phyloP scores from a whole-genome alignment of 2,329 filamentous ascomycete species.

The Penicillium sp. region DNA sequence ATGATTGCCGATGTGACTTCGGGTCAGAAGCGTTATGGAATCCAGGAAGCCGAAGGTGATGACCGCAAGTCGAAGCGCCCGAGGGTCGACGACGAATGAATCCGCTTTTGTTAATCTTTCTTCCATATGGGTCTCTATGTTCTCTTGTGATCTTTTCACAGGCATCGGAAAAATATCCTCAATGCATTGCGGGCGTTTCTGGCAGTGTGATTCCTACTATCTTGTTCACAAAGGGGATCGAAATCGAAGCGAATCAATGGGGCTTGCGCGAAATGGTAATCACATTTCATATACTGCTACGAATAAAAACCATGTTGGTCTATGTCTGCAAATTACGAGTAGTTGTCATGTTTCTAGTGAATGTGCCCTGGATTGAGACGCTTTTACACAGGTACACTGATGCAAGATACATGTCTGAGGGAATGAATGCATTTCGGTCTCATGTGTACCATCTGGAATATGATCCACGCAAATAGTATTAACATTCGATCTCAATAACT shows the following conservation, averaged over 20 bases:
- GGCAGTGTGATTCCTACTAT: constrained; percentile 13
- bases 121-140: constrained; percentile 13
- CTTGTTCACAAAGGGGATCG: not conserved
- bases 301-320: not conserved
- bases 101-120: constrained; percentile 5
- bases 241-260: not conserved
- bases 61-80: constrained; percentile 62
- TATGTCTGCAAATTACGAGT: not conserved
- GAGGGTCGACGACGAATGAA: constrained; percentile 68
- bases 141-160: constrained; percentile 5
- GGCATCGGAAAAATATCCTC: constrained; percentile 8
- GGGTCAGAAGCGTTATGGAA: constrained; percentile 45
- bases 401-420: too few species aligned
- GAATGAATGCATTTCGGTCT: too few species aligned
- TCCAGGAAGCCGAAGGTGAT: constrained; percentile 38
- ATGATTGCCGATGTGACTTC: constrained; percentile 78
- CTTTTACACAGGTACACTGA: too few species aligned
- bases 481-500: not conserved
- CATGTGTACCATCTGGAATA: not conserved
- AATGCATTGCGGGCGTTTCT: constrained; percentile 32
- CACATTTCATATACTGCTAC: not conserved
- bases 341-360: not conserved
- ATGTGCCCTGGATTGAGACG: not conserved
- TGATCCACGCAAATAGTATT: not conserved
- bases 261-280: not conserved